Evolutionary conservation across 805 yeast species (phyloP).

Genomic region (Ogataea glucozyma): DNA sequence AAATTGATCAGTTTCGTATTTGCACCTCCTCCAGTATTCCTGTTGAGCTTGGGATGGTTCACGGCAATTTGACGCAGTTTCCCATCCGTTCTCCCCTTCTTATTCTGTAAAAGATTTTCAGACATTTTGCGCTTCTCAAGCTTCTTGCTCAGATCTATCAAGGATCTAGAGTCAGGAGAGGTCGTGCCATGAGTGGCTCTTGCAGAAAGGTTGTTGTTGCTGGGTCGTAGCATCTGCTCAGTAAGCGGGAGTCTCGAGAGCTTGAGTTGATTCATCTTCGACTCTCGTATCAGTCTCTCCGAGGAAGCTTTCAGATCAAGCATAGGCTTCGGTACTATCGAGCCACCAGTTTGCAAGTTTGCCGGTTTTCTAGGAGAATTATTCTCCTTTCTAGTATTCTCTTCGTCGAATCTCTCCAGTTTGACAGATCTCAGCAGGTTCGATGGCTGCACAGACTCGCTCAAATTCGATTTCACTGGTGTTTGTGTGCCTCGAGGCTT

Average conservation of each 20-base stretch:
- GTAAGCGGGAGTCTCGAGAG: constrained; percentile 28
- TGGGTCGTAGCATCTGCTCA: constrained; percentile 27
- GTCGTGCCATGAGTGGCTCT: constrained; percentile 11
- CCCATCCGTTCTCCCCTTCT: constrained; percentile 14
- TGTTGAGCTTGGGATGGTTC: constrained; percentile 22
- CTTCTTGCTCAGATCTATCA: constrained; percentile 23
- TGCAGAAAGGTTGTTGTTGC: constrained; percentile 4
- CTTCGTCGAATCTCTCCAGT: constrained; percentile 13
- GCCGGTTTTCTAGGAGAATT: constrained; percentile 11
- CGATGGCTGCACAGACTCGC: constrained; percentile 11
- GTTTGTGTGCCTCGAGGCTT: constrained; percentile 7
- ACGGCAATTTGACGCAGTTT: constrained; percentile 20
- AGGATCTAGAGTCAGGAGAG: constrained; percentile 19
- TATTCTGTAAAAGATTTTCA: constrained; percentile 16
- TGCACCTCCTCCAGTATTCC: constrained; percentile 3
- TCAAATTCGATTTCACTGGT: constrained; percentile 7
- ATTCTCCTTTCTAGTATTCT: background rate
- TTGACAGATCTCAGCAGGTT: constrained; percentile 12
- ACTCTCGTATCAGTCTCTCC: constrained; percentile 5
- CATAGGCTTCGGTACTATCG: constrained; percentile 18
- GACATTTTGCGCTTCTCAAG: constrained; percentile 23
- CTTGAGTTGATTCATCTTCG: constrained; percentile 14
- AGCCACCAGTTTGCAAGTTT: constrained; percentile 9
- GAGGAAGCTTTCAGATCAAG: constrained; percentile 9
- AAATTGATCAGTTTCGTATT: constrained; percentile 4